phyloP scores from a whole-genome alignment of 2,329 filamentous ascomycete species.

The Exophiala sp. region DNA sequence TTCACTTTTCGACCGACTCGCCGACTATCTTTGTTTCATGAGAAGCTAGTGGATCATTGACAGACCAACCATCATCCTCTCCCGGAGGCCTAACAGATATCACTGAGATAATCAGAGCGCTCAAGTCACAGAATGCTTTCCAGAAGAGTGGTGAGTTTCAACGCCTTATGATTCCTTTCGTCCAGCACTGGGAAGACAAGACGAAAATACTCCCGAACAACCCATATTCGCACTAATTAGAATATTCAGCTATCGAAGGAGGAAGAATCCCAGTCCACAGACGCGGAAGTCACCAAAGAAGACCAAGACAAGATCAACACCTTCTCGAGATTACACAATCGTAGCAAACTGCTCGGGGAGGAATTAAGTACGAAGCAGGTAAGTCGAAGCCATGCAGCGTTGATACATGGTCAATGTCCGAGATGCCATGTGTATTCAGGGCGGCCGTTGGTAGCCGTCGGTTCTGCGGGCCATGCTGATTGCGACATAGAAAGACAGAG shows the following conservation, averaged over 20 bases:
- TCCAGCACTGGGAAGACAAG: not conserved
- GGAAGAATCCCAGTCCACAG: constrained; percentile 73
- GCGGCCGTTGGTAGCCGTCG: too few species aligned
- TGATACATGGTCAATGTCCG: not conserved
- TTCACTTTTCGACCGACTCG: too few species aligned
- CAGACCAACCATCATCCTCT: too few species aligned
- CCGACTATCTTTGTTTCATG: too few species aligned
- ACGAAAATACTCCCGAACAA: not conserved
- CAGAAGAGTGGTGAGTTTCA: constrained; percentile 11
- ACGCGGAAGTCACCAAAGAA: constrained; percentile 90
- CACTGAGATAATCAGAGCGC: not conserved
- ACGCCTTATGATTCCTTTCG: not conserved
- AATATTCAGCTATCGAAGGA: constrained; percentile 76
- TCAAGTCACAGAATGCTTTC: constrained; percentile 8
- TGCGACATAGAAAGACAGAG: constrained; percentile 80
- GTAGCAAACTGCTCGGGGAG: constrained; percentile 73
- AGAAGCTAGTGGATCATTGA: too few species aligned
- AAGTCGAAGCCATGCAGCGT: constrained; percentile 32
- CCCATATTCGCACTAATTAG: not conserved
- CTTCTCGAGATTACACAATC: constrained; percentile 91
- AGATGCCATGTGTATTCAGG: too few species aligned
- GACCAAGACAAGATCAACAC: constrained; percentile 99
- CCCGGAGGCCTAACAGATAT: too few species aligned
- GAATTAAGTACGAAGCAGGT: constrained; percentile 77
- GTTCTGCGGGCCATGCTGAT: not conserved